Conservation (phyloP, 345 rosid genomes). For the Cardamine resedifolia region DNA sequence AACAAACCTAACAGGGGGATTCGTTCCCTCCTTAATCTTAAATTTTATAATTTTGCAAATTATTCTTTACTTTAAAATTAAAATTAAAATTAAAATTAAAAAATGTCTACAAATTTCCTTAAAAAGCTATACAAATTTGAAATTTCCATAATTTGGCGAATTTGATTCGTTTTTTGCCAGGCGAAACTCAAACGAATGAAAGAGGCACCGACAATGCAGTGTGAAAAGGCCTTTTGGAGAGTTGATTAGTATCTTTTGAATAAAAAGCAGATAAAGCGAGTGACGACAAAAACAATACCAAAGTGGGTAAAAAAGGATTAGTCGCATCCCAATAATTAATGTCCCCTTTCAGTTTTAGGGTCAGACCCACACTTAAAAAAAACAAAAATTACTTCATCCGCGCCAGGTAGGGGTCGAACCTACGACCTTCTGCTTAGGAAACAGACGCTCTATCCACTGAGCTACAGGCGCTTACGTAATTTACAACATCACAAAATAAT, state of each 20-base stretch:
- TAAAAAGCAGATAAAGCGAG: slow-evolving; percentile 23
- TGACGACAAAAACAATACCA: slow-evolving; percentile 26
- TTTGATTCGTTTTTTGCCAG: neutral
- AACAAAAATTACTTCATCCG: neutral
- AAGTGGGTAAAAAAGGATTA: slow-evolving; percentile 9
- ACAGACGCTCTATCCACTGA: slow-evolving; percentile 99
- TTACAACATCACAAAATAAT: rapidly evolving
- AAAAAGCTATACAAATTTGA: neutral
- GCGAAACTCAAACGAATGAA: neutral
- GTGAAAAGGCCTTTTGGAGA: slow-evolving; percentile 1
- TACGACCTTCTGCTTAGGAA: slow-evolving; percentile 41
- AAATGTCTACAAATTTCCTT: neutral
- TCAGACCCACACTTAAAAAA: neutral
- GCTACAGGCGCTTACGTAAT: slow-evolving; percentile 60
- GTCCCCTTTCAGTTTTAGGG: neutral
- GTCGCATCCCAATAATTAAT: slow-evolving; percentile 13
- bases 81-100: too few species aligned
- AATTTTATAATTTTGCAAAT: too few species aligned
- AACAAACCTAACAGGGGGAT: too few species aligned
- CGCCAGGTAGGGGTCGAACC: slow-evolving; percentile 42
- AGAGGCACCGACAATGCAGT: slow-evolving; percentile 28
- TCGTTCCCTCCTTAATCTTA: too few species aligned
- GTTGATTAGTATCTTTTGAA: slow-evolving; percentile 22
- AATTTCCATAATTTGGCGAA: neutral
- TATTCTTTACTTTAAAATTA: neutral